Evolutionary conservation across 352 stramenopile species (phyloP), one percentile per base, ranked within the genome.

Genomic region (Phytophthora chlamydospora): DNA sequence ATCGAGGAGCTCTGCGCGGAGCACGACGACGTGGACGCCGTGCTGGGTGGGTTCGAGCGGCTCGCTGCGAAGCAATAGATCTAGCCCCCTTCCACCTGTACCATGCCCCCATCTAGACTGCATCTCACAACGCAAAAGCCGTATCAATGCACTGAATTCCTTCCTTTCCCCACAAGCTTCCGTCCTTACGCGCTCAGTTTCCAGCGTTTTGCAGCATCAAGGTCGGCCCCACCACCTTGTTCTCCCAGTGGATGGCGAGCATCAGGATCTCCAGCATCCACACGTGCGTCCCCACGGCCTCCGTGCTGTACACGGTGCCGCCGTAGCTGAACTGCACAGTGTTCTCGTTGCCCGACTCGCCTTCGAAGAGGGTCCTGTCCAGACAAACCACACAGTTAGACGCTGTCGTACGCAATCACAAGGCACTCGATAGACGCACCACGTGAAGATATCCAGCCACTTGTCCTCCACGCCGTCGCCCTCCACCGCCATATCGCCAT

Each of bases 241-340:
- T 61, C 51, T 91, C 79, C 75, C 76, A 91, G 3, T 74, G 77
- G 45, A 89, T 61, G 10, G 75, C 73, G 12, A 91, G 81, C 29
- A 87, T 61, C 49, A 89, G 61, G 27, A 87, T 76, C 44, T 90
- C 78, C 21, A 90, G 68, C 74, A 90, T 85, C 78, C 82, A 91
- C 33, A 80, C 59, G 24, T 76, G 67, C 16, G 73, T 75, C 17
- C 64, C 73, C 11, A 73, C 72, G 7, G 76, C 75, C 2, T 62
- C 62, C 4, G 63, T 77, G 48, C 79, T 68, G 39, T 68, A 57
- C 7, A 85, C 52, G 29, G 78, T 76, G 2, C 81, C 81, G 0
- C 81, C 79, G 32, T 87, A 88, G 33, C 75, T 77, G 29, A 87
- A 75, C 8, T 68, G 48, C 9, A 73, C 73, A 39, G 74, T 46